phyloP scores from a whole-genome alignment of 441 rosid genomes.

The Eutrema salsugineum region DNA sequence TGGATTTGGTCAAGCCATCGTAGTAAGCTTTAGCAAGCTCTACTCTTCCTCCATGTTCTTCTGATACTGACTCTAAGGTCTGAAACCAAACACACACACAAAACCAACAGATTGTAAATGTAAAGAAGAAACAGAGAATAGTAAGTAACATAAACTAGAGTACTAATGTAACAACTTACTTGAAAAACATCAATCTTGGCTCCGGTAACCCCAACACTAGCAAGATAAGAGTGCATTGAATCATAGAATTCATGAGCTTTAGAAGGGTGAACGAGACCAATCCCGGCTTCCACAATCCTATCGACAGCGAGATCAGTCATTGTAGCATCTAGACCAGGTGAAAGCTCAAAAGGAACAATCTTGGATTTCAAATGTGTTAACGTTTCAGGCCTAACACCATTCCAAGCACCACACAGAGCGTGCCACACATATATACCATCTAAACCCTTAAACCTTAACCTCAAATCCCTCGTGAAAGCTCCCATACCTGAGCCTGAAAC shows the following conservation, averaged over 20 bases:
- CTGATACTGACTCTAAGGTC: slow-evolving; percentile 63
- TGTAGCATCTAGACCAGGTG: slow-evolving; percentile 56
- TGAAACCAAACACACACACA: slow-evolving; percentile 14
- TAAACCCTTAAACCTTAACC: slow-evolving; percentile 53
- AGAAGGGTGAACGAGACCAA: slow-evolving; percentile 69
- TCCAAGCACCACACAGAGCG: slow-evolving; percentile 92
- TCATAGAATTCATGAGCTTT: slow-evolving; percentile 61
- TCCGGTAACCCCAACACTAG: slow-evolving; percentile 60
- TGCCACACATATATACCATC: slow-evolving; percentile 91
- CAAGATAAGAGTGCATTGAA: slow-evolving; percentile 76
- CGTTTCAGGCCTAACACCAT: slow-evolving; percentile 68
- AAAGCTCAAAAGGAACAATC: slow-evolving; percentile 39
- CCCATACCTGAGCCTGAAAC: slow-evolving; percentile 44
- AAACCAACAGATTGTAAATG: not conserved
- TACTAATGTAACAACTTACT: slow-evolving; percentile 40
- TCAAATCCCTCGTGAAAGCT: slow-evolving; percentile 66
- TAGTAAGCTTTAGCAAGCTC: slow-evolving; percentile 64
- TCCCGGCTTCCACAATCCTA: slow-evolving; percentile 62
- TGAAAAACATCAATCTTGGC: slow-evolving; percentile 81
- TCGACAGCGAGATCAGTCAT: slow-evolving; percentile 82
- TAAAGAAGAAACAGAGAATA: not conserved
- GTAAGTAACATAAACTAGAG: not conserved
- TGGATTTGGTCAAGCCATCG: slow-evolving; percentile 54
- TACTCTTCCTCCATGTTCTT: slow-evolving; percentile 78
- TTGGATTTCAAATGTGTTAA: slow-evolving; percentile 46